phyloP scores from a whole-genome alignment of 805 yeast genomes.

The Ogataea paradorogensis region DNA sequence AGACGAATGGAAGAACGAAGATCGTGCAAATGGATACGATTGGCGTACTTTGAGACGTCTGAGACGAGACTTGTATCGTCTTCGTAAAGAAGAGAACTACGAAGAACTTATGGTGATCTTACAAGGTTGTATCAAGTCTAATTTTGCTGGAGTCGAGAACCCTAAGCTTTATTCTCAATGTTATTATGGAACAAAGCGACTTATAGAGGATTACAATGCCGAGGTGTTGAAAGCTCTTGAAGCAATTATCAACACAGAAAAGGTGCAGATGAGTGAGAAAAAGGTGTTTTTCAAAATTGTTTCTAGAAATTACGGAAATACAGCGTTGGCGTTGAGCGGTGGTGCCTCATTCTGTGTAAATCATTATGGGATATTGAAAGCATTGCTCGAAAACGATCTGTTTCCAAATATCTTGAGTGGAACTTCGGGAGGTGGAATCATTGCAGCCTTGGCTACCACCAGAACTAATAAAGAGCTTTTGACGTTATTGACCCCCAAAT shows the following conservation, averaged over 20 bases:
- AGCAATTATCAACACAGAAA: slow-evolving; percentile 37
- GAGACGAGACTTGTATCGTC: slow-evolving; percentile 38
- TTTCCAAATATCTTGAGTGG: slow-evolving; percentile 72
- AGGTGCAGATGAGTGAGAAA: slow-evolving; percentile 41
- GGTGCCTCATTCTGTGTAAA: slow-evolving; percentile 79
- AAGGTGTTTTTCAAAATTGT: slow-evolving; percentile 53
- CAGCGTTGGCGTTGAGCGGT: slow-evolving; percentile 72
- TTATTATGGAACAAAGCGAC: slow-evolving; percentile 68
- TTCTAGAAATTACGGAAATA: slow-evolving; percentile 63
- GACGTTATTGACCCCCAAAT: slow-evolving; percentile 53
- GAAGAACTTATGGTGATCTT: slow-evolving; percentile 53
- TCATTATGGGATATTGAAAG: slow-evolving; percentile 75
- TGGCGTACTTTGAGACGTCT: slow-evolving; percentile 55
- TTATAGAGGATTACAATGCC: slow-evolving; percentile 52
- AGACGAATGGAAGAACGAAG: slow-evolving; percentile 62
- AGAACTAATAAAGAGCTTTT: slow-evolving; percentile 65
- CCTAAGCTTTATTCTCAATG: slow-evolving; percentile 68
- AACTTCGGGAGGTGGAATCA: slow-evolving; percentile 77
- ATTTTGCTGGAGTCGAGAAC: slow-evolving; percentile 78
- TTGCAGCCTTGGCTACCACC: slow-evolving; percentile 70
- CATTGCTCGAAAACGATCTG: slow-evolving; percentile 61
- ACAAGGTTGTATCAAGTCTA: slow-evolving; percentile 65
- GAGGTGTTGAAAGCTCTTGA: slow-evolving; percentile 51
- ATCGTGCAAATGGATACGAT: slow-evolving; percentile 65
- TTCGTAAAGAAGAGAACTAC: slow-evolving; percentile 33